Evolutionary conservation across 768 basidiomycete species (phyloP), one percentile per base, ranked within the genome.

Genomic region (Phaeotremella skinneri): DNA sequence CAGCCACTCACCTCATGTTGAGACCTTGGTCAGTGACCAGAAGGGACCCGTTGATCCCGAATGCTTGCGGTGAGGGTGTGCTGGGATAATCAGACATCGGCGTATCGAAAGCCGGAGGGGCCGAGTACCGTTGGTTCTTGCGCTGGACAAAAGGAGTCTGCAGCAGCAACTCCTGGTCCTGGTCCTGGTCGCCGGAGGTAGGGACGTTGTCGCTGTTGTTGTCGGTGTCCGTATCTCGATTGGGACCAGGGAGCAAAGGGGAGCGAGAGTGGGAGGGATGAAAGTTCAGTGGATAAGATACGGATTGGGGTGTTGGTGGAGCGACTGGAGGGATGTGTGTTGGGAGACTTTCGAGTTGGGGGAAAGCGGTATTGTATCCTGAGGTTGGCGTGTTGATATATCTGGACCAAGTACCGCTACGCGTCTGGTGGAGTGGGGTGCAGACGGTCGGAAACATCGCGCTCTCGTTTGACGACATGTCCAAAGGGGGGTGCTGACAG

Each of bases 51-150:
- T 58, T 60, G 52, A 70, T 52, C 34, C 69, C 69, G 56, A 61
- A 67, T 7, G 55, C 21, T n/a, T 54, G 37, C 39, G 69, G 69
- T 2, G 69, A 68, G 39, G 69, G 69, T 11, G 69, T 66, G 42
- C 56, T 58, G n/a, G 65, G 61, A 27, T 70, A 70, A 17, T 57
- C 39, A 39, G 63, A 57, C 49, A 59, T 62, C 37, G 43, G 23
- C 26, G 32, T 49, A 25, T 21, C 25, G 9, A 55, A 49, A 32
- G 29, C 30, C 16, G 30, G 61, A 7, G 51, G 45, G 14, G 48
- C 52, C 14, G 32, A 25, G 49, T 51, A 25, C 7, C 20, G 13
- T 21, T 17, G 20, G 23, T 31, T 50, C 30, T 16, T 5, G 23
- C 14, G 49, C 21, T 23, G 45, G 9, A 55, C 45, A 56, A 47